A percentile compares a stretch with the other conserved stretches of the same genome.
These are phyloP conservation scores for Scopulariopsis brevicaulis DNA, from an alignment of 2,329 filamentous ascomycete genomes.

Conservation along the genomic window DNA sequence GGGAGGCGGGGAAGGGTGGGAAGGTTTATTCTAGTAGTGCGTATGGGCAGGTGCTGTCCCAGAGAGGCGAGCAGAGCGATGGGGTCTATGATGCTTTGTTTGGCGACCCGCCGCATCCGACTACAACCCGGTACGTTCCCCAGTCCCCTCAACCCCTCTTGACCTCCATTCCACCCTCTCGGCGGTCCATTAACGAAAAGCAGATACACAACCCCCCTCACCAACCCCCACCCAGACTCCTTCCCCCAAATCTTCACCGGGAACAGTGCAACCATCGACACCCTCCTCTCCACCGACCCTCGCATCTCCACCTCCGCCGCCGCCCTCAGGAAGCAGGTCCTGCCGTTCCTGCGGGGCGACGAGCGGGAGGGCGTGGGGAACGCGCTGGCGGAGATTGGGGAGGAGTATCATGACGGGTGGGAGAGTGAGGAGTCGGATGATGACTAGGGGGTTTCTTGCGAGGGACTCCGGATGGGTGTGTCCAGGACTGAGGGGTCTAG, in stretches of 20 bases:
- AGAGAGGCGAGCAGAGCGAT: slow-evolving; percentile 2
- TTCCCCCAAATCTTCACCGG: slow-evolving; percentile 62
- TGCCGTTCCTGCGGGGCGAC: slow-evolving; percentile 55
- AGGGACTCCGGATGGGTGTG: not conserved
- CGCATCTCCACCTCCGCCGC: slow-evolving; percentile 60
- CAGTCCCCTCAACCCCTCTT: not conserved
- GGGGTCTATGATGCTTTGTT: not conserved
- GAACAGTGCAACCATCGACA: slow-evolving; percentile 34
- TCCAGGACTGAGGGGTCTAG: not conserved
- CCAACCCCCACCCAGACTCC: slow-evolving; percentile 72
- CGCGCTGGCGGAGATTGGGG: slow-evolving; percentile 68
- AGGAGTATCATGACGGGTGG: slow-evolving; percentile 86
- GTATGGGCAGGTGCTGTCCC: not conserved
- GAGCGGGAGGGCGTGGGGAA: slow-evolving; percentile 80
- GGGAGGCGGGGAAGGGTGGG: not conserved
- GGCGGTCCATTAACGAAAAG: not conserved
- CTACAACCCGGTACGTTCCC: not conserved
- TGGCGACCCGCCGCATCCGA: not conserved
- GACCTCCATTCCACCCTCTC: not conserved
- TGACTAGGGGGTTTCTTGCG: slow-evolving; percentile 14
- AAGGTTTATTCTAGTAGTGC: not conserved
- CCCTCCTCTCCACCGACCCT: slow-evolving; percentile 63
- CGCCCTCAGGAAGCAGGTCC: slow-evolving; percentile 50
- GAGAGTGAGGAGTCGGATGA: slow-evolving; percentile 67
- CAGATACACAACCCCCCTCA: slow-evolving; percentile 37